These are phyloP conservation scores for Coniferiporia weirii DNA, from an alignment of 1,284 basidiomycete species.

Conservation along the genomic window DNA sequence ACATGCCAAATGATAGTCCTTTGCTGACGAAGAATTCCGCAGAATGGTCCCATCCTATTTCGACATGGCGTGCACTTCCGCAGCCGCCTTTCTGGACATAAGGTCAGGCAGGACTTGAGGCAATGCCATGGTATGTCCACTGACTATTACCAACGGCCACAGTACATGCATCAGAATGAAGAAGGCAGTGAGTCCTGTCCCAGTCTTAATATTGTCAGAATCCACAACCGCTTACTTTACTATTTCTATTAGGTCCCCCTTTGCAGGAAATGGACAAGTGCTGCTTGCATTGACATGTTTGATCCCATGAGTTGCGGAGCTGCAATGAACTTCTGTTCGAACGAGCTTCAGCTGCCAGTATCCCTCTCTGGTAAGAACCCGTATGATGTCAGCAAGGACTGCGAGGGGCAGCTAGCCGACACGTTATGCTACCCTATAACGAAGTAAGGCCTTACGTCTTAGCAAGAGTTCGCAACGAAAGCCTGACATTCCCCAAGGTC, in stretches of 20 bases:
- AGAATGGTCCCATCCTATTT: constrained; percentile 9
- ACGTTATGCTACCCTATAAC: constrained; percentile 20
- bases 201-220: neutral
- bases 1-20: neutral
- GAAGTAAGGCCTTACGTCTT: neutral
- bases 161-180: neutral
- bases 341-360: constrained; percentile 3
- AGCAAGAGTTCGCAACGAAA: neutral
- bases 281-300: constrained; percentile 21
- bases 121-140: neutral
- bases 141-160: neutral
- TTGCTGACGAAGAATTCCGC: neutral
- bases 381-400: constrained; percentile 19
- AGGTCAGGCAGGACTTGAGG: neutral
- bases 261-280: constrained; percentile 21
- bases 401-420: constrained; percentile 13
- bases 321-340: constrained; percentile 20
- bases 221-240: neutral
- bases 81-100: constrained; percentile 7
- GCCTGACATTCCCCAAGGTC: neutral
- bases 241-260: constrained; percentile 1
- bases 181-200: neutral
- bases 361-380: constrained; percentile 17
- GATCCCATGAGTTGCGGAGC: constrained; percentile 21
- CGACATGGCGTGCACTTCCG: constrained; percentile 15